Evolutionary conservation across 768 basidiomycete species (phyloP).

Genomic region (Mycena capillaripes): DNA sequence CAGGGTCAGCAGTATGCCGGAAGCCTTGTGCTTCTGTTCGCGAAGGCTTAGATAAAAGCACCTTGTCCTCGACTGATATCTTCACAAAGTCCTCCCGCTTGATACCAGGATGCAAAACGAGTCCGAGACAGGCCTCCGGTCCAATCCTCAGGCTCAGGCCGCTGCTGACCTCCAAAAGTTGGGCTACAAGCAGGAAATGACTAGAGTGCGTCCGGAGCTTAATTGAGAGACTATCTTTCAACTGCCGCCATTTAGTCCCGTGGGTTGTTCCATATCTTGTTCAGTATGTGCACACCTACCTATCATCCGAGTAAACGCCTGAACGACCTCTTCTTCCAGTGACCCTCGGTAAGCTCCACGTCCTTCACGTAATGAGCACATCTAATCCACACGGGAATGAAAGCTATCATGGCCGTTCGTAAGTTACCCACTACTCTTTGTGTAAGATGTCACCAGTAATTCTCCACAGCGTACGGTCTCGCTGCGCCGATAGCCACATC

Average conservation of each 20-base stretch:
- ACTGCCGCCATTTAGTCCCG: slow-evolving; percentile 52
- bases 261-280: slow-evolving; percentile 65
- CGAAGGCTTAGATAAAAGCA: background rate
- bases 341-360: slow-evolving; percentile 57
- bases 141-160: slow-evolving; percentile 24
- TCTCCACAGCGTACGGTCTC: slow-evolving; percentile 64
- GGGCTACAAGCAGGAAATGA: slow-evolving; percentile 70
- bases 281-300: slow-evolving; percentile 55
- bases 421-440: slow-evolving; percentile 42
- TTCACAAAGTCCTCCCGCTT: background rate
- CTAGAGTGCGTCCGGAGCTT: slow-evolving; percentile 51
- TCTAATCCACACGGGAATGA: background rate
- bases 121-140: background rate
- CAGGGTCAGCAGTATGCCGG: no score
- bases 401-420: slow-evolving; percentile 77
- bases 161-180: slow-evolving; percentile 56
- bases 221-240: background rate
- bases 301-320: slow-evolving; percentile 1
- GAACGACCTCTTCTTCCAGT: slow-evolving; percentile 46
- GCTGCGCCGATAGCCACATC: slow-evolving; percentile 70
- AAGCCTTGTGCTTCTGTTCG: background rate
- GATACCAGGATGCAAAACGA: slow-evolving; percentile 17
- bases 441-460: background rate
- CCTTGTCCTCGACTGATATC: background rate
- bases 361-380: background rate